Evolutionary conservation across 768 basidiomycete species (phyloP), one percentile per base, ranked within the genome.

Genomic region (Termitomyces sp.): DNA sequence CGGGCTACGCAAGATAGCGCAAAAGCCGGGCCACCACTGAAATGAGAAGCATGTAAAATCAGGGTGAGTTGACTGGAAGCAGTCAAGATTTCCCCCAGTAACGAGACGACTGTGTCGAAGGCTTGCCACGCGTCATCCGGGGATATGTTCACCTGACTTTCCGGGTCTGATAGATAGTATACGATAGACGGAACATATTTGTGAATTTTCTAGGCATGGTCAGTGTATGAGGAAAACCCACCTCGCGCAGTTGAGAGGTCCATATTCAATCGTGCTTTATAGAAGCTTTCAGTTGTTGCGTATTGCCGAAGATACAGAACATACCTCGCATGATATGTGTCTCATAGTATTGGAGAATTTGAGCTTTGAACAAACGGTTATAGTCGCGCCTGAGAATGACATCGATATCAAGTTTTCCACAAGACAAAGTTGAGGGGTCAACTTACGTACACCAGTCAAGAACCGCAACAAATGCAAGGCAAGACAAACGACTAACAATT

Each of bases 21-120:
- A 34, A 75, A 76, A 3, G 71, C 27, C 0, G 68, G 69, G 8
- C 74, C 74, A 1, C 72, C 74, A 20, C 62, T 65, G 5, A 69
- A 64, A 1, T 67, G 59, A 0, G 74, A 70, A 2, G 68, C 50
- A 26, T 72, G 64, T 18, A 67, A 50, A 18, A 76, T 73, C 20
- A 75, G 64, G 1, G 64, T 37, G 16, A 74, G 54, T 41, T 77
- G 72, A 32, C 68, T 71, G 5, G 59, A 39, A 5, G 58, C 60
- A 13, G 64, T 58, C 7, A 74, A 43, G 5, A 65, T 44, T 29
- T 61, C 59, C 1, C 59, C 63, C 13, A 63, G 36, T 24, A 71
- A 67, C 1, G 57, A 43, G 3, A 72, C 50, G 20, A 74, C 60
- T 0, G 50, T 32, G 4, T 62, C 62, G 44, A 75, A 69, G 4